Evolutionary conservation across 116 monocot genomes (phyloP).

Genomic region (Dioscorea cayenensis): DNA sequence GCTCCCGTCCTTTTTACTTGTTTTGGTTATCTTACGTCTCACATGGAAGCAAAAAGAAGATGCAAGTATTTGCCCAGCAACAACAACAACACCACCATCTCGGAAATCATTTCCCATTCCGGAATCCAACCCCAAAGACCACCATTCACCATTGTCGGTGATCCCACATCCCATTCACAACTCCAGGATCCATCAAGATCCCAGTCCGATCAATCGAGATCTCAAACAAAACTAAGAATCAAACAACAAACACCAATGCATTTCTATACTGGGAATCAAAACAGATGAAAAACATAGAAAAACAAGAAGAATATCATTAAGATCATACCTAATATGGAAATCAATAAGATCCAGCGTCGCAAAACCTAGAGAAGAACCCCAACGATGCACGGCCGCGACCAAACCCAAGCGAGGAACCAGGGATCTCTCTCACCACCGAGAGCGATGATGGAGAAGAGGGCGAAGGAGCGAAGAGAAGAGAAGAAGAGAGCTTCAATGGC

Average conservation of each 20-base stretch:
- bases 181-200: not conserved
- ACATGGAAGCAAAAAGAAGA: not conserved
- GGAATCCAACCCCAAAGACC: too few species aligned
- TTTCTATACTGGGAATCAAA: too few species aligned
- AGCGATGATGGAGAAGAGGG: not conserved
- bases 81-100: not conserved
- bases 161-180: not conserved
- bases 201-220: not conserved
- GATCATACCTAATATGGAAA: not conserved
- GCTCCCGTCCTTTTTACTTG: slow-evolving; percentile 2
- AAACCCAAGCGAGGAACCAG: not conserved
- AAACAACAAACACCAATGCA: not conserved
- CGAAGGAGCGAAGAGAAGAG: not conserved
- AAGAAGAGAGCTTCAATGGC: not conserved
- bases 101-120: not conserved
- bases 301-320: not conserved
- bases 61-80: not conserved
- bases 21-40: not conserved
- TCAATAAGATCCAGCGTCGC: not conserved
- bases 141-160: not conserved
- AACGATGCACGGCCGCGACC: not conserved
- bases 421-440: not conserved
- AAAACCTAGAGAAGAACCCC: not conserved
- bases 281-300: not conserved
- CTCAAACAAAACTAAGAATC: not conserved